These are phyloP conservation scores for Trichoderma orchidacearum DNA, from an alignment of 495 filamentous ascomycete species.

Conservation along the genomic window DNA sequence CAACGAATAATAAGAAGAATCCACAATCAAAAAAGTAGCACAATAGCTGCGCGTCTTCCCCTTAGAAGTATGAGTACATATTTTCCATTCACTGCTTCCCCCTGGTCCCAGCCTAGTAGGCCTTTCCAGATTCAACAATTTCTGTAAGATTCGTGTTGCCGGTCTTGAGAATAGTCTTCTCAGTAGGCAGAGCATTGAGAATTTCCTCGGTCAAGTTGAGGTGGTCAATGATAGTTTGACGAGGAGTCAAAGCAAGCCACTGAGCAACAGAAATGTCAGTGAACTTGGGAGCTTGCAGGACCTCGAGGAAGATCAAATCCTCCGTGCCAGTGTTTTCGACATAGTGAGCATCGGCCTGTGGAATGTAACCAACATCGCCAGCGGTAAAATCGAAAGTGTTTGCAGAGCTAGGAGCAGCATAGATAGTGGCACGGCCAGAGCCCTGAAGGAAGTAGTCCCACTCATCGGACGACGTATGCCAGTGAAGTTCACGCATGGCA, in stretches of 20 bases:
- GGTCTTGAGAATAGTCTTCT: slow-evolving; percentile 46
- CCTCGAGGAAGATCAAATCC: slow-evolving; percentile 56
- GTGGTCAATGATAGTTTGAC: slow-evolving; percentile 51
- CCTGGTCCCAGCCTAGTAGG: neutral
- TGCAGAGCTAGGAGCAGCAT: slow-evolving; percentile 39
- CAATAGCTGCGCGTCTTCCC: too few species aligned
- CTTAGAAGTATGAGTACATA: too few species aligned
- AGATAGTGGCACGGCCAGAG: slow-evolving; percentile 52
- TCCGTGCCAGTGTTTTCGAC: slow-evolving; percentile 61
- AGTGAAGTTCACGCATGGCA: slow-evolving; percentile 68
- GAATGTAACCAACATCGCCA: slow-evolving; percentile 64
- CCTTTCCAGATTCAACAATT: neutral
- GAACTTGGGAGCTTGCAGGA: slow-evolving; percentile 53
- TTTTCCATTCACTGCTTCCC: neutral
- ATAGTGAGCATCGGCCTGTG: slow-evolving; percentile 50
- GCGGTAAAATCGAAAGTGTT: slow-evolving; percentile 62
- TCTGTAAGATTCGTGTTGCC: slow-evolving; percentile 24
- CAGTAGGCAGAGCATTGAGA: slow-evolving; percentile 40
- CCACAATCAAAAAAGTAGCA: too few species aligned
- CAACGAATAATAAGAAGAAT: neutral
- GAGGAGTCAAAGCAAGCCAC: slow-evolving; percentile 50
- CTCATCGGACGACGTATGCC: slow-evolving; percentile 63
- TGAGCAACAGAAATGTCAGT: slow-evolving; percentile 50
- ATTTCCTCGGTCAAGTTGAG: slow-evolving; percentile 41
- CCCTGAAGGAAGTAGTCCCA: slow-evolving; percentile 68